Percentiles rank a stretch among this genome's conserved stretches.
Conservation (phyloP, 805 yeast species). For the Pichia rugopelliculosa region DNA sequence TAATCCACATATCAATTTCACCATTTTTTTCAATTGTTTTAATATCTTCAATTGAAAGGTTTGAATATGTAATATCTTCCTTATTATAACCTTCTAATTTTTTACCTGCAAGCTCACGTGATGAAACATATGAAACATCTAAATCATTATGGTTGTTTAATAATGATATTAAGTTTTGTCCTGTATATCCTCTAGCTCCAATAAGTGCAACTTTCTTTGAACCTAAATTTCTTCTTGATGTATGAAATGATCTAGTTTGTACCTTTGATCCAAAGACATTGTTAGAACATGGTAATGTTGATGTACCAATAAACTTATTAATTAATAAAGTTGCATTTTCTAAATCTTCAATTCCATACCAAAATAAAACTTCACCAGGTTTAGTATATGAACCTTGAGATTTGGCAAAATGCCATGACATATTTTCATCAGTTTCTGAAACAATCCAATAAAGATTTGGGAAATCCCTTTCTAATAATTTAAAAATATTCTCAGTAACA, state of each 20-base stretch:
- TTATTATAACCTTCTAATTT: conserved; percentile 83
- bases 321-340: conserved; percentile 57
- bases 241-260: conserved; percentile 24
- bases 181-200: conserved; percentile 98
- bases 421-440: conserved; percentile 81
- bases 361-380: conserved; percentile 83
- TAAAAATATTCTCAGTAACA: conserved; percentile 91
- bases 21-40: conserved; percentile 64
- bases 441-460: conserved; percentile 78
- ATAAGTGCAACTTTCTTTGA: conserved; percentile 69
- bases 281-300: conserved; percentile 27
- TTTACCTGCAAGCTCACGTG: conserved; percentile 88
- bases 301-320: conserved; percentile 36
- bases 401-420: conserved; percentile 85
- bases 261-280: conserved; percentile 40
- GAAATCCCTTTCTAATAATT: conserved; percentile 69
- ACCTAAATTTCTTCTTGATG: conserved; percentile 12
- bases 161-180: conserved; percentile 83
- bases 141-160: conserved; percentile 82
- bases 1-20: conserved; percentile 93
- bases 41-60: conserved; percentile 82
- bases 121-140: conserved; percentile 88
- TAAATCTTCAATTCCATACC: conserved; percentile 81
- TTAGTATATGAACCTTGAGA: conserved; percentile 92
- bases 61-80: conserved; percentile 70